phyloP scores from a whole-genome alignment of 164 flowering plant genomes.

The Saururus chinensis region DNA sequence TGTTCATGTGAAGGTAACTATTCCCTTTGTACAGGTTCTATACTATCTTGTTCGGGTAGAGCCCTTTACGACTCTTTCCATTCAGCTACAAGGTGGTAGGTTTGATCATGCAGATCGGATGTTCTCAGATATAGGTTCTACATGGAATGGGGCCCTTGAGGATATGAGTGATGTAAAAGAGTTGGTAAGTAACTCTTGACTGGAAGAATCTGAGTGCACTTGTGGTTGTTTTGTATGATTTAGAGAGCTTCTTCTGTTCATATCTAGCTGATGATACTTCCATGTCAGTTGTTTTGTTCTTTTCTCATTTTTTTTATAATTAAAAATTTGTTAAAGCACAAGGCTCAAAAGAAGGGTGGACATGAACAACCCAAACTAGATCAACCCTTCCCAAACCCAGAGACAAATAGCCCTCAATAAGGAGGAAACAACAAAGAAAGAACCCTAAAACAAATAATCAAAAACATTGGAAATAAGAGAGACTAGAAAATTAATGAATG shows the following conservation, averaged over 20 bases:
- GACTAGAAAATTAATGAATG: too few species aligned
- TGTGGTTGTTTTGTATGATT: not conserved
- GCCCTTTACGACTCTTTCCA: slow-evolving; percentile 90
- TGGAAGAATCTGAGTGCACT: not conserved
- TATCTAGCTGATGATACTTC: not conserved
- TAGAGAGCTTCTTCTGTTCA: not conserved
- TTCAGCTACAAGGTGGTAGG: slow-evolving; percentile 96
- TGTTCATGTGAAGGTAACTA: not conserved
- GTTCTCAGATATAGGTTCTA: slow-evolving; percentile 85
- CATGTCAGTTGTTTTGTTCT: too few species aligned
- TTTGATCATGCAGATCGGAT: slow-evolving; percentile 98
- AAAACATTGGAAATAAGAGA: too few species aligned
- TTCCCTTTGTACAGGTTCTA: slow-evolving; percentile 48
- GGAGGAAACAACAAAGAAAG: too few species aligned
- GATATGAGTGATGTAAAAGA: slow-evolving; percentile 99
- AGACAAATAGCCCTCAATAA: too few species aligned
- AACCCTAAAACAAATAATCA: too few species aligned
- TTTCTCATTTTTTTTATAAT: too few species aligned
- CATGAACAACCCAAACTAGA: too few species aligned
- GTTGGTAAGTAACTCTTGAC: slow-evolving; percentile 41
- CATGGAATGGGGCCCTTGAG: slow-evolving; percentile 95
- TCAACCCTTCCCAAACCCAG: too few species aligned
- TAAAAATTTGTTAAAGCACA: too few species aligned
- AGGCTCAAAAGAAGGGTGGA: too few species aligned
- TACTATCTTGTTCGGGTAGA: slow-evolving; percentile 88